Evolutionary conservation across 768 basidiomycete genomes (phyloP), one percentile per base, ranked within the genome.

Genomic region (Mycena crocata): DNA sequence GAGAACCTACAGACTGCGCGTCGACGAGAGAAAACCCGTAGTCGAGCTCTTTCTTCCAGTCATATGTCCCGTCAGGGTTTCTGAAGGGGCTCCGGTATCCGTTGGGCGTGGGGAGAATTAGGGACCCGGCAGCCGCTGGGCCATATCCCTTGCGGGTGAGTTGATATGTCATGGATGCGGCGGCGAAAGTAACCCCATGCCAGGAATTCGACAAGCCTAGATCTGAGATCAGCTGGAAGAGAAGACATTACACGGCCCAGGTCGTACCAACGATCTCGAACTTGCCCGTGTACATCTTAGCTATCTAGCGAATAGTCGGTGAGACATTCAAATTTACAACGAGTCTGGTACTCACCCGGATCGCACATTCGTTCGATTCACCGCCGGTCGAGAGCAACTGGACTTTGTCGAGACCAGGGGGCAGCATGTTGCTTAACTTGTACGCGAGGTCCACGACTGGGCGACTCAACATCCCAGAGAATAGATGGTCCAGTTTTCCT

Each of bases 111-210:
- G 71, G 71, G 59, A 72, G 71, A n/a, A 50, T 58, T 23, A 72
- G 40, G 0, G 71, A 69, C 3, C 71, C 71, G 55, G 68, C 39
- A 39, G 68, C 68, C 21, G 71, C 65, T 51, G 71, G 71, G 13
- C 71, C 71, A 57, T 72, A 72, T 14, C 68, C 68, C 48, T 69
- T 72, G 23, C 71, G 65, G 21, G 71, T 72, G 40, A 49, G 57
- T 48, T 72, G 71, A 44, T 70, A 72, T 48, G 71, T 72, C 71
- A 72, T 69, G n/a, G 68, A 70, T 15, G 71, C 71, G n/a, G 71
- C 68, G 10, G 62, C 71, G 48, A 62, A 67, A 17, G 71, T 72
- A 17, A 72, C 71, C 0, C 71, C 71, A 51, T 72, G 71, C 71
- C 71, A 72, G 26, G 71, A 72, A 35, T 72, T 72, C 10, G 71